Percentiles rank a stretch among this genome's conserved stretches.
Evolutionary conservation across 2,329 filamentous ascomycete species (phyloP).

Genomic region (Aspergillus pseudoterreus): DNA sequence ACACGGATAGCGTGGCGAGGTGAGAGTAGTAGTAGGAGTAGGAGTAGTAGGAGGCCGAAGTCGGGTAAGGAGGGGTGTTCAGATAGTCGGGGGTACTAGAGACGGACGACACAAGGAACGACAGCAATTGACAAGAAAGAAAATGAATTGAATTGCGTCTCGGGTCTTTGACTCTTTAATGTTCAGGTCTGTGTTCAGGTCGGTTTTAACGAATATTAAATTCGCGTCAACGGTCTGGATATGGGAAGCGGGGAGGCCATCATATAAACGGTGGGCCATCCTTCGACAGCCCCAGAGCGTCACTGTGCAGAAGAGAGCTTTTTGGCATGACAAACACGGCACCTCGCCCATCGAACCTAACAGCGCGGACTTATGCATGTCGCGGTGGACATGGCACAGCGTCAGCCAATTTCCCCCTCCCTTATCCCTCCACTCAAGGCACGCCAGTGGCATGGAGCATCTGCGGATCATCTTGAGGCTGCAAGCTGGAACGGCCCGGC

Average conservation of each 20-base stretch:
- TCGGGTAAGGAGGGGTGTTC: too few species aligned
- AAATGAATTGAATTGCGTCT: slow-evolving; percentile 3
- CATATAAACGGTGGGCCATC: slow-evolving; percentile 37
- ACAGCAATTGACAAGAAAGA: too few species aligned
- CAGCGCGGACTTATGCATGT: slow-evolving; percentile 37
- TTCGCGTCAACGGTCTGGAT: slow-evolving; percentile 9
- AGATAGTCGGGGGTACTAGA: too few species aligned
- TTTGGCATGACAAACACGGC: slow-evolving; percentile 31
- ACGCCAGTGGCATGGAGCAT: slow-evolving; percentile 27
- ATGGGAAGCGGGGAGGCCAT: slow-evolving; percentile 36
- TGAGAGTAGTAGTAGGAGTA: too few species aligned
- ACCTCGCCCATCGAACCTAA: slow-evolving; percentile 36
- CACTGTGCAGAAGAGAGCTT: slow-evolving; percentile 14
- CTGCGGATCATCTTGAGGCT: slow-evolving; percentile 43
- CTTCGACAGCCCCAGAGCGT: slow-evolving; percentile 13
- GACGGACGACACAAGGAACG: too few species aligned
- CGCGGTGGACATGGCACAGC: slow-evolving; percentile 29
- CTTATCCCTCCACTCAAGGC: slow-evolving; percentile 31
- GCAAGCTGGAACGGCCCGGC: slow-evolving; percentile 46
- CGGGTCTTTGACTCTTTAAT: not conserved
- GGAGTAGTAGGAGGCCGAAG: too few species aligned
- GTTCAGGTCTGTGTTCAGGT: not conserved
- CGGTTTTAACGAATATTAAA: not conserved
- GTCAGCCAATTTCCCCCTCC: slow-evolving; percentile 31
- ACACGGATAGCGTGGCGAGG: too few species aligned